A percentile compares a stretch with the other conserved stretches of the same genome.
Conservation (phyloP, 192 early-diverging fungal genomes). For the Linnemannia hyalina region DNA sequence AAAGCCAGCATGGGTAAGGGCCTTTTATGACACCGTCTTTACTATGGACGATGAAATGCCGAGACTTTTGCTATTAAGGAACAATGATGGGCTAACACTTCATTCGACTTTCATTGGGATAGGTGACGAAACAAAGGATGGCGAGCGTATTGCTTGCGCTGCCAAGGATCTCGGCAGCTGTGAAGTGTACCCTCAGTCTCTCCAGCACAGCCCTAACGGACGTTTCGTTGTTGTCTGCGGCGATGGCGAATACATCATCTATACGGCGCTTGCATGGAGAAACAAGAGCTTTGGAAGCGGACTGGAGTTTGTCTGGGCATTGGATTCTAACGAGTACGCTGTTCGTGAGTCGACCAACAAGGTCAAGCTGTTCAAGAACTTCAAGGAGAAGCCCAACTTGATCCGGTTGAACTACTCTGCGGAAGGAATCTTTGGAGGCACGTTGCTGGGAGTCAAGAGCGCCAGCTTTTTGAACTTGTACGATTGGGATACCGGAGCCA, state of each 20-base stretch:
- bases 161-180: slow-evolving; percentile 98
- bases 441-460: slow-evolving; percentile 89
- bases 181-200: slow-evolving; percentile 95
- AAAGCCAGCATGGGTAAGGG: slow-evolving; percentile 77
- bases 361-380: slow-evolving; percentile 93
- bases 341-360: slow-evolving; percentile 94
- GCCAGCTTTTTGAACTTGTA: slow-evolving; percentile 93
- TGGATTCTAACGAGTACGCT: slow-evolving; percentile 96
- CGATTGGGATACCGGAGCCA: slow-evolving; percentile 95
- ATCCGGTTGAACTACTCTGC: slow-evolving; percentile 85
- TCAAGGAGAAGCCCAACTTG: slow-evolving; percentile 89
- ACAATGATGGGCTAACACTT: neutral
- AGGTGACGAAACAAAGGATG: slow-evolving; percentile 90
- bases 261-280: slow-evolving; percentile 99
- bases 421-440: slow-evolving; percentile 96
- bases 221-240: slow-evolving; percentile 99
- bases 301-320: slow-evolving; percentile 97
- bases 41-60: no score
- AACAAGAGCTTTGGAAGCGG: slow-evolving; percentile 99
- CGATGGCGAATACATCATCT: slow-evolving; percentile 99
- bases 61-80: neutral
- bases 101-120: slow-evolving; percentile 30
- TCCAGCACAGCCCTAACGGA: slow-evolving; percentile 98
- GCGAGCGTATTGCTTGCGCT: slow-evolving; percentile 86
- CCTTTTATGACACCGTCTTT: neutral